phyloP scores from a whole-genome alignment of 2,329 filamentous ascomycete genomes.

The Ploettnerulaceae sp. region DNA sequence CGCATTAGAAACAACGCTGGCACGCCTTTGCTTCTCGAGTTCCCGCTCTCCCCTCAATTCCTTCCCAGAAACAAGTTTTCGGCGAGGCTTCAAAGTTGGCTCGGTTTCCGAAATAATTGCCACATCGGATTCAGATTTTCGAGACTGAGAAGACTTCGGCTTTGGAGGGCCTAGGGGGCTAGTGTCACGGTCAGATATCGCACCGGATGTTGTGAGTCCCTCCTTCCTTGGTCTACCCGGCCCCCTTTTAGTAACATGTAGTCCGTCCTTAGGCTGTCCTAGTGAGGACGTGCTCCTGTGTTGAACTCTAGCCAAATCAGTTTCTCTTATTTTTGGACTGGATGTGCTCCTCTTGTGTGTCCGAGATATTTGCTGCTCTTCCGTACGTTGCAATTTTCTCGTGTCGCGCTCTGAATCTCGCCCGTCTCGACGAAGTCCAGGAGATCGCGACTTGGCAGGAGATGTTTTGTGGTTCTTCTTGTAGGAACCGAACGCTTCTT shows the following conservation, averaged over 20 bases:
- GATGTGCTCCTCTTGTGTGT: slow-evolving; percentile 27
- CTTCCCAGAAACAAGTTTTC: slow-evolving; percentile 59
- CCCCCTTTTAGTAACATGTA: slow-evolving; percentile 36
- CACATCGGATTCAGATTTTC: slow-evolving; percentile 51
- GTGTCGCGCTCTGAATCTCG: slow-evolving; percentile 32
- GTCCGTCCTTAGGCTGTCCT: slow-evolving; percentile 22
- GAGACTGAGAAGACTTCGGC: slow-evolving; percentile 42
- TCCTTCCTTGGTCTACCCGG: slow-evolving; percentile 53
- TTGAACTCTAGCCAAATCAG: slow-evolving; percentile 20
- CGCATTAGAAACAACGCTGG: slow-evolving; percentile 52
- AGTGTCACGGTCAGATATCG: slow-evolving; percentile 28
- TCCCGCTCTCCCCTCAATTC: slow-evolving; percentile 55
- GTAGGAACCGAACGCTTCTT: slow-evolving; percentile 66
- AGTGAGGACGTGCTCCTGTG: slow-evolving; percentile 19
- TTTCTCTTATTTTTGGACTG: slow-evolving; percentile 23
- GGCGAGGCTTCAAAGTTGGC: slow-evolving; percentile 49
- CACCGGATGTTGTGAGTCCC: slow-evolving; percentile 17
- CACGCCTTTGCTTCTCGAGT: slow-evolving; percentile 47
- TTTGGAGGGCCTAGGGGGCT: slow-evolving; percentile 39
- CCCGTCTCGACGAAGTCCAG: slow-evolving; percentile 39
- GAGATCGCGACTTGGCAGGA: slow-evolving; percentile 46
- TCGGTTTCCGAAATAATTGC: slow-evolving; percentile 45
- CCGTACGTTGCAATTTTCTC: slow-evolving; percentile 19
- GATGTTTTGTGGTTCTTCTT: slow-evolving; percentile 47
- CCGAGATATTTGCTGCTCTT: slow-evolving; percentile 24